Conservation (phyloP, 805 yeast genomes). For the Kockiozyma suomiensis region DNA sequence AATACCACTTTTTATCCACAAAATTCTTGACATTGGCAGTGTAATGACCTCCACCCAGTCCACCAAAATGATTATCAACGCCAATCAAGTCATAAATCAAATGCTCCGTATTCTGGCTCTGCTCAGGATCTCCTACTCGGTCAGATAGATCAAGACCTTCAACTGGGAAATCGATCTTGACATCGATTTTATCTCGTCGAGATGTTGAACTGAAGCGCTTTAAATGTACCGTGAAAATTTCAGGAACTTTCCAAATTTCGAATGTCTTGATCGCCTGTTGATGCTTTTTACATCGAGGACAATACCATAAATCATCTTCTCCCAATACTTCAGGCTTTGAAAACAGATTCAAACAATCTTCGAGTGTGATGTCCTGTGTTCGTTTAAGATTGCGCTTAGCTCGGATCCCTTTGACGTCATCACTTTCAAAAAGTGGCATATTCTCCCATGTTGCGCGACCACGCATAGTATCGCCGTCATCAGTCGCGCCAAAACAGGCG, state of each 20-base stretch:
- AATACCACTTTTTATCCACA: constrained; percentile 79
- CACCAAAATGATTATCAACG: constrained; percentile 95
- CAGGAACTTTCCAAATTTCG: constrained; percentile 93
- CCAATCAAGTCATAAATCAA: constrained; percentile 81
- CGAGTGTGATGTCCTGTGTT: constrained; percentile 53
- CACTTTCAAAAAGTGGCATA: constrained; percentile 55
- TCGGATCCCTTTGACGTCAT: constrained; percentile 53
- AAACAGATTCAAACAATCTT: constrained; percentile 74
- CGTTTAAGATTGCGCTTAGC: constrained; percentile 17
- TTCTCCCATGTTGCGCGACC: constrained; percentile 60
- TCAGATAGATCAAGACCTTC: constrained; percentile 72
- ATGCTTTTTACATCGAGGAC: constrained; percentile 86
- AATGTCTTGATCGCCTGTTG: constrained; percentile 88
- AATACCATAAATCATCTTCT: constrained; percentile 89
- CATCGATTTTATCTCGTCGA: constrained; percentile 86
- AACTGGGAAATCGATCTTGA: constrained; percentile 83
- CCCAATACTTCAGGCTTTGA: constrained; percentile 83
- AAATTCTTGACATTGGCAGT: constrained; percentile 86
- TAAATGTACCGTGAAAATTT: constrained; percentile 82
- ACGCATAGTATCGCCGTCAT: constrained; percentile 46
- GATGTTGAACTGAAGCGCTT: constrained; percentile 75
- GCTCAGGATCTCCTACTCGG: constrained; percentile 50
- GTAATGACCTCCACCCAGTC: constrained; percentile 96
- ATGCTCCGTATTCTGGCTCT: constrained; percentile 33
- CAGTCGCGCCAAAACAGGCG: constrained; percentile 56